Evolutionary conservation across 148 eudicot genomes (phyloP).

Genomic region (Selenicereus undatus): DNA sequence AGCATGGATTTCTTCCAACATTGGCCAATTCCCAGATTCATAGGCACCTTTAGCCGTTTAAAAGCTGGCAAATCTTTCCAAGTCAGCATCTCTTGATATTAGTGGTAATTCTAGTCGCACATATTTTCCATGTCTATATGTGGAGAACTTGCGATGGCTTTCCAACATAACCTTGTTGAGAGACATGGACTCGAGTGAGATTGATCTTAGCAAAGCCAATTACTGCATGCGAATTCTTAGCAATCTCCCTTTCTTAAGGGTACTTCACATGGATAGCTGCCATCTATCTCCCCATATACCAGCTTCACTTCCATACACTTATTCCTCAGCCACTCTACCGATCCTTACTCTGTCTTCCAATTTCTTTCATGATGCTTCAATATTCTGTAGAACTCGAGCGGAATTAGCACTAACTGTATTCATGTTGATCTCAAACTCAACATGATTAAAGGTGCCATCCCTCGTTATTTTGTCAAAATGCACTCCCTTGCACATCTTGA

Average conservation of each 20-base stretch:
- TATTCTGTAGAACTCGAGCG: slow-evolving; percentile 15
- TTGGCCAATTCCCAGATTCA: not conserved
- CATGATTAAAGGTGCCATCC: too few relatives aligned
- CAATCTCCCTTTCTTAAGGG: slow-evolving; percentile 12
- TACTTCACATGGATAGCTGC: slow-evolving; percentile 6
- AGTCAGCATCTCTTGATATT: not conserved
- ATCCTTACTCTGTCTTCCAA: slow-evolving; percentile 17
- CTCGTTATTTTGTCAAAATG: not conserved
- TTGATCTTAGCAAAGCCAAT: not conserved
- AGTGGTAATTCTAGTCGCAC: not conserved
- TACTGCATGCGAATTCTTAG: not conserved
- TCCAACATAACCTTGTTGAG: not conserved
- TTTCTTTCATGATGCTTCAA: not conserved
- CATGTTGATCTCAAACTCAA: slow-evolving; percentile 8
- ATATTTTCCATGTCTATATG: too few relatives aligned
- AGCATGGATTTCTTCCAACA: not conserved
- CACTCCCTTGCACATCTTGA: slow-evolving; percentile 8
- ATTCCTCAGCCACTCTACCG: slow-evolving; percentile 7
- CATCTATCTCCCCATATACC: not conserved
- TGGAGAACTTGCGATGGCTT: not conserved
- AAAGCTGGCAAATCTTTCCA: not conserved
- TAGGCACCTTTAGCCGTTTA: too few relatives aligned
- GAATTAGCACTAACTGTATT: slow-evolving; percentile 2
- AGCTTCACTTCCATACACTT: slow-evolving; percentile 7
- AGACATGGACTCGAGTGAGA: not conserved